Base-by-base conservation (phyloP, 2,329 filamentous ascomycete genomes). In the Fusarium chlamydosporum region DNA sequence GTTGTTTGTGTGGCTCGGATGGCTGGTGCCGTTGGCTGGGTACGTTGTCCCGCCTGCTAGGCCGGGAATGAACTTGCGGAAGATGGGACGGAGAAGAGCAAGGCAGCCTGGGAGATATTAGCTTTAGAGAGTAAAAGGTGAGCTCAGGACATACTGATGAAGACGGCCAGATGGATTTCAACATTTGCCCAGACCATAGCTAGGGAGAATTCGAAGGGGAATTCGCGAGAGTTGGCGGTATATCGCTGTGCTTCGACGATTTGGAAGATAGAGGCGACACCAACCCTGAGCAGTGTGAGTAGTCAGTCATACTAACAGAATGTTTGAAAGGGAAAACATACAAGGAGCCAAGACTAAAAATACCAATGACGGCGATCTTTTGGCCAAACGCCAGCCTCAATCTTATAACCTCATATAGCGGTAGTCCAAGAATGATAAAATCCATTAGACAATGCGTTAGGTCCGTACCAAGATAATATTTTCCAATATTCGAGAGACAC, bases 111-210 rank as follows among this genome's bases (percentile, higher is more conserved):
- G 2, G 10, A 1, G 3, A 13, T 8, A 42, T 68, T 18, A 68
- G 42, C 23, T 45, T 29, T n/a, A 1, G 3, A 13, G 16, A 6
- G 15, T 26, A 9, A 8, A 2, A 3, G n/a, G 6, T 2, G 20
- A 11, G 10, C 2, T 29, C 15, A 26, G 2, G 15, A 45, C 42
- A 4, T 62, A 68, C 66, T 68, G 6, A 47, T 66, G 20, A 68
- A 68, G 7, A 68, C 66, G 7, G 66, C 66, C 10, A 68, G 34
- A 6, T 69, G 61, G 2, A 47, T 29, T 26, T 68, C 66, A 9
- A 68, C 66, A 20, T 61, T 68, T 13, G 33, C 66, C 66, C 66
- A 68, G 6, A 68, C 40, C 66, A 68, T 68, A 15, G 66, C 61
- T 8, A 68, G 35, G 11, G 66, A 55, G 5, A 68, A 57, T n/a